Conservation (phyloP, 371 early-diverging fungal genomes). For the Mortierella sp. region DNA sequence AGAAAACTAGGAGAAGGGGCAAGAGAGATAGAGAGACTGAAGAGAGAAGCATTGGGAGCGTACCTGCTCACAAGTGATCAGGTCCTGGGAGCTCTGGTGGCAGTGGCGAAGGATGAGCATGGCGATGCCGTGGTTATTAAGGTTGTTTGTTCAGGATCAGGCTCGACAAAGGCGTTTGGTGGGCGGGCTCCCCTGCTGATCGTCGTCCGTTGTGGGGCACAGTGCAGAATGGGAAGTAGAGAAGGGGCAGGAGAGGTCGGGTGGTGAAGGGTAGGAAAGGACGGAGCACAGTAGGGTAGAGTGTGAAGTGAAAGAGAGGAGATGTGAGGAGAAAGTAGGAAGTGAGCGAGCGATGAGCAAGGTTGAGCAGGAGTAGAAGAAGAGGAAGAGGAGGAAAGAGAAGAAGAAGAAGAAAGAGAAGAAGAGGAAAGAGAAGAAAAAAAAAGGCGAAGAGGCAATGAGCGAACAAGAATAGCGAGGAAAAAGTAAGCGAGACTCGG, state of each 20-base stretch:
- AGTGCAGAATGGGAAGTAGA: too few species aligned
- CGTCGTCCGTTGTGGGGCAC: too few species aligned
- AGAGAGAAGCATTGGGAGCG: constrained; percentile 2
- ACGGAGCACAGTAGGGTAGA: not conserved
- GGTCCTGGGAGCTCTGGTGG: constrained; percentile 39
- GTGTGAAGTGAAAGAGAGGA: not conserved
- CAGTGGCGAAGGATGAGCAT: constrained; percentile 52
- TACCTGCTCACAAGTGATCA: constrained; percentile 48
- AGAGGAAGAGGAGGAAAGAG: not conserved
- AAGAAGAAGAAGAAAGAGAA: constrained; percentile 4
- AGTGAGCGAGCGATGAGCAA: not conserved
- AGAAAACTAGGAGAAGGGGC: not conserved
- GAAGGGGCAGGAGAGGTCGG: not conserved
- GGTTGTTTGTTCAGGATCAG: too few species aligned
- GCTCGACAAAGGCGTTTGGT: too few species aligned
- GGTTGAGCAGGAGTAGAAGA: too few species aligned
- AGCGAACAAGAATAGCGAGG: too few species aligned
- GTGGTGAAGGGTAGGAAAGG: not conserved
- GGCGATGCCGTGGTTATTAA: not conserved
- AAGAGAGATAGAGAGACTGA: not conserved
- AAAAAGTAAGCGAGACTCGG: not conserved
- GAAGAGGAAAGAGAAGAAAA: constrained; percentile 2
- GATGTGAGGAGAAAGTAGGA: not conserved
- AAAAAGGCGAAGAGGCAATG: constrained; percentile 3
- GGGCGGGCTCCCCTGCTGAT: too few species aligned